Conservation (phyloP, 2,329 filamentous ascomycete species). For the Aspergillus puulaauensis region DNA sequence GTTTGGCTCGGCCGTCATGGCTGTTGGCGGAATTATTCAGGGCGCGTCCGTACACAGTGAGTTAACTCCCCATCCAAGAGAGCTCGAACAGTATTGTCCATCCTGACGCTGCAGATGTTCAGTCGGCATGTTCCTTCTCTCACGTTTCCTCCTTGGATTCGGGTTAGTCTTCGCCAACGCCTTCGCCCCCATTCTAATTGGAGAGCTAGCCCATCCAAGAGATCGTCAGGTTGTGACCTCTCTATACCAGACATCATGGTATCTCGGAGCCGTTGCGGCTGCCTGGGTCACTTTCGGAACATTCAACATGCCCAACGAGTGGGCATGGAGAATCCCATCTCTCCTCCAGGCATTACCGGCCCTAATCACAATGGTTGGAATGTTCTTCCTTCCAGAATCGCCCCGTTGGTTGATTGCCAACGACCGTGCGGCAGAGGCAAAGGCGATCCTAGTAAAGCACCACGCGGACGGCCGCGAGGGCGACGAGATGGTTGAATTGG, state of each 20-base stretch:
- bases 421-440: neutral
- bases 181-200: slow-evolving; percentile 22
- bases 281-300: slow-evolving; percentile 21
- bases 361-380: neutral
- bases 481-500: slow-evolving; percentile 20
- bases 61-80: too few species aligned
- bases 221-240: slow-evolving; percentile 21
- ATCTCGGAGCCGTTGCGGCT: slow-evolving; percentile 26
- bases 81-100: too few species aligned
- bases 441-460: neutral
- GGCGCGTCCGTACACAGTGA: too few species aligned
- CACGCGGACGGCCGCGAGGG: slow-evolving; percentile 10
- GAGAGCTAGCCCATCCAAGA: slow-evolving; percentile 25
- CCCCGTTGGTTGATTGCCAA: slow-evolving; percentile 12
- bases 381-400: slow-evolving; percentile 1
- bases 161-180: slow-evolving; percentile 19
- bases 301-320: slow-evolving; percentile 1
- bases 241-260: slow-evolving; percentile 19
- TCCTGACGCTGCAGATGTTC: too few species aligned
- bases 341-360: slow-evolving; percentile 1
- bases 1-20: too few species aligned
- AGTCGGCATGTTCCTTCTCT: slow-evolving; percentile 16
- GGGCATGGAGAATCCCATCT: slow-evolving; percentile 5
- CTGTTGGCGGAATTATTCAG: too few species aligned
- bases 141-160: slow-evolving; percentile 25